Evolutionary conservation across 1,284 basidiomycete genomes (phyloP).

Genomic region (Fomitopsis palustris): DNA sequence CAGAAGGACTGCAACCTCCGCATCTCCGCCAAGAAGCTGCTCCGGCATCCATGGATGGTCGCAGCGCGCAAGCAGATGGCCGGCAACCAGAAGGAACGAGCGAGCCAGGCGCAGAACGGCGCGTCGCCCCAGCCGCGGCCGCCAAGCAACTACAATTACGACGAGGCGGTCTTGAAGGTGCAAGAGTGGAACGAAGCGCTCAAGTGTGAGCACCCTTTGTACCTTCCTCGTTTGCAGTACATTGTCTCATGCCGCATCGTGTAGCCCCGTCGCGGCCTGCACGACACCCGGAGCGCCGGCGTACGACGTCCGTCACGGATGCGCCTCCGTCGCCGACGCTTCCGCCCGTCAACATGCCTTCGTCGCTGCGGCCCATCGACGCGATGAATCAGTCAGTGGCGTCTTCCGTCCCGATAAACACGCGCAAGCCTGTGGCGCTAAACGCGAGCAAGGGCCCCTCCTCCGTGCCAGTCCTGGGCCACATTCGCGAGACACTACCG

Average conservation of each 20-base stretch:
- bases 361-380: slow-evolving; percentile 32
- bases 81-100: slow-evolving; percentile 36
- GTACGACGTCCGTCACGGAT: slow-evolving; percentile 30
- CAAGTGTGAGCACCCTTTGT: slow-evolving; percentile 57
- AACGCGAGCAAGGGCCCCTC: slow-evolving; percentile 16
- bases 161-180: slow-evolving; percentile 91
- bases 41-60: slow-evolving; percentile 95
- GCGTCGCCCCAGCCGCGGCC: slow-evolving; percentile 48
- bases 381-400: slow-evolving; percentile 22
- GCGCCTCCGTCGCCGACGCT: slow-evolving; percentile 15
- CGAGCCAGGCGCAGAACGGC: slow-evolving; percentile 33
- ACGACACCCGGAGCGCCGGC: slow-evolving; percentile 48
- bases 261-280: slow-evolving; percentile 44
- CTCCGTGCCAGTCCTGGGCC: slow-evolving; percentile 17
- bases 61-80: slow-evolving; percentile 75
- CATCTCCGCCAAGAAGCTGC: slow-evolving; percentile 89
- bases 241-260: slow-evolving; percentile 2
- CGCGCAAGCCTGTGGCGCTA: slow-evolving; percentile 22
- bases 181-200: slow-evolving; percentile 99
- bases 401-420: slow-evolving; percentile 14
- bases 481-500: slow-evolving; percentile 30
- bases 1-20: slow-evolving; percentile 96
- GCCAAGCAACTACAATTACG: slow-evolving; percentile 78
- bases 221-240: neutral
- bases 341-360: slow-evolving; percentile 17